Base-by-base conservation (phyloP, 2,329 filamentous ascomycete species). In the Trichoderma citrinoviride region DNA sequence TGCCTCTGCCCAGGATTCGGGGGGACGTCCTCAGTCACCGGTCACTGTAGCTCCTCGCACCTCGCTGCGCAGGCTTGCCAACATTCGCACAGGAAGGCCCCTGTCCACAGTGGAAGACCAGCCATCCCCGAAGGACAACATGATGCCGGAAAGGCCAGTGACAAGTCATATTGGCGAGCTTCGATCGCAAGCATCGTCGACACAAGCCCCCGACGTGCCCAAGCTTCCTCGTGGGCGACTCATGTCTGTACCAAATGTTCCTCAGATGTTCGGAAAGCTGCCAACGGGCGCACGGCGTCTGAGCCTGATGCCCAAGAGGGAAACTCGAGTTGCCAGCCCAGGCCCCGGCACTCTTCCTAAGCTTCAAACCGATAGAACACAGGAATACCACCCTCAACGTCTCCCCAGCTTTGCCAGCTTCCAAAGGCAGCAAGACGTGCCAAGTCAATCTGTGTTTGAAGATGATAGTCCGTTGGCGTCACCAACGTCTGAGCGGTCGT, bases 21-120 rank as follows among this genome's bases (percentile, higher is more conserved):
- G 66, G 27, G 37, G 44, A 19, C 61, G 65, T 12, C 43, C 69
- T 49, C 55, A 62, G 2, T 67, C 69, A 5, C 67, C 68, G 2
- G 67, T 62, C 66, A 25, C 58, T 37, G 7, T 37, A 17, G 50
- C 68, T 7, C 54, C 65, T n/a, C 73, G 74, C 53, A 49, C 67
- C 7, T 53, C 68, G 15, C 71, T 78, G 53, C 78, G 77, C 43
- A 74, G 76, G 17, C 82, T 83, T 2, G 80, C 82, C 1, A 77
- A 80, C 0, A 73, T 85, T 44, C 74, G 78, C 27, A 78, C 81
- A 65, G 79, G 83, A 1, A 78, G 83, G 6, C 82, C 83, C 1
- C 73, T 86, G 10, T 87, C 84, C 1, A 80, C 84, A 53, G 83
- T 86, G 2, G 74, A 81, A 58, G 84, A 87, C 65, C 80, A 84